These are phyloP conservation scores for Pezizomycotina sp. DNA, from an alignment of 2,329 filamentous ascomycete species.

Conservation along the genomic window DNA sequence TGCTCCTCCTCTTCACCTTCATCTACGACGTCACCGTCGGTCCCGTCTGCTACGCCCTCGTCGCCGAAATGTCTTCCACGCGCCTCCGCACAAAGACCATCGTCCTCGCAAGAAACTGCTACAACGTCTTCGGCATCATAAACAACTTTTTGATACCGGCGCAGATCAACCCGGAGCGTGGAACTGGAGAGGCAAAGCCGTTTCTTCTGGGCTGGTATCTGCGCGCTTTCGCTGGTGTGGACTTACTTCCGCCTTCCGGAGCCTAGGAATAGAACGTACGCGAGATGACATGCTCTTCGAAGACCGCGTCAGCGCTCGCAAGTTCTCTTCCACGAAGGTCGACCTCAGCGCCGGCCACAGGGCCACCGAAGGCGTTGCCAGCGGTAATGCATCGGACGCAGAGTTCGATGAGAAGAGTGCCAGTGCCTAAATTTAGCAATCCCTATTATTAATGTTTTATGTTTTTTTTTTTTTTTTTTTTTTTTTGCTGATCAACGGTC, in stretches of 20 bases:
- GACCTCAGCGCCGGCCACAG: too few relatives aligned
- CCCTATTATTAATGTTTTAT: too few relatives aligned
- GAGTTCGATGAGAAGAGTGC: too few relatives aligned
- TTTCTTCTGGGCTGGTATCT: constrained; percentile 31
- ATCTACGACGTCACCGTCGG: constrained; percentile 40
- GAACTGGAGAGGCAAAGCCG: constrained; percentile 31
- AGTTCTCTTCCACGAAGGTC: too few relatives aligned
- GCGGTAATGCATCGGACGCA: too few relatives aligned
- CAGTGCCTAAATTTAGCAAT: too few relatives aligned
- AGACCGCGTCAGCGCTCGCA: constrained; percentile 28
- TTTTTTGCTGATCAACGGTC: too few relatives aligned
- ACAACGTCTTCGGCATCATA: constrained; percentile 36
- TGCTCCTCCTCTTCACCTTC: constrained; percentile 39
- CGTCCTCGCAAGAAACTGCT: constrained; percentile 36
- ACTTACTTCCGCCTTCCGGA: constrained; percentile 31
- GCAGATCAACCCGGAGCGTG: constrained; percentile 30
- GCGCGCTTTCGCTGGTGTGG: constrained; percentile 29
- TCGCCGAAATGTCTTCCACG: constrained; percentile 39
- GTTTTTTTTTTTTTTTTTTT: too few relatives aligned
- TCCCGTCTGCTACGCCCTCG: constrained; percentile 38
- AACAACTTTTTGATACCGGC: constrained; percentile 28
- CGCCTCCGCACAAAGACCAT: constrained; percentile 41
- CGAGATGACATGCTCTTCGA: constrained; percentile 33
- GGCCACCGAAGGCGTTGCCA: too few relatives aligned
- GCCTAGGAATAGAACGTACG: constrained; percentile 30